These are phyloP conservation scores for Guadua angustifolia DNA, from an alignment of 176 grass and related monocot species.

Conservation along the genomic window DNA sequence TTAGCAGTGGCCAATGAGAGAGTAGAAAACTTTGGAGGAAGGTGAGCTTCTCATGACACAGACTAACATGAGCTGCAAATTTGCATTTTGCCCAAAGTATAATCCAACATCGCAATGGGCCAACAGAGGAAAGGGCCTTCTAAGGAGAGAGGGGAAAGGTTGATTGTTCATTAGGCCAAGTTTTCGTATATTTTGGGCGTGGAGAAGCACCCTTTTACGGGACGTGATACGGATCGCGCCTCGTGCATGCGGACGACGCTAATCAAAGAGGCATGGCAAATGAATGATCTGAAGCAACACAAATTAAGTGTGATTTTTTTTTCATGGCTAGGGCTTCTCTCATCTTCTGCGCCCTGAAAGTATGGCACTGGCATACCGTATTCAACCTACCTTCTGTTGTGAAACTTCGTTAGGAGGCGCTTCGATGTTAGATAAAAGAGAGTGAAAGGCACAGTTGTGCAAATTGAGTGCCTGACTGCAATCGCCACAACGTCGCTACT, in stretches of 20 bases:
- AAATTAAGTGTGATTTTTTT: constrained; percentile 1
- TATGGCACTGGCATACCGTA: neutral
- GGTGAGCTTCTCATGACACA: neutral
- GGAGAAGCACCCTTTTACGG: neutral
- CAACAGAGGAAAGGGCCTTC: neutral
- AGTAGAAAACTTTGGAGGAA: neutral
- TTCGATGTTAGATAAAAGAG: neutral
- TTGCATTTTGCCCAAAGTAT: neutral
- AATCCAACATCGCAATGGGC: neutral
- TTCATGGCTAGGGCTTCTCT: neutral
- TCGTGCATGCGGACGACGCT: no score
- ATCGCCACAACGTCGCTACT: neutral
- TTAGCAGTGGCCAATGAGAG: neutral
- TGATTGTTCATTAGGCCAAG: neutral
- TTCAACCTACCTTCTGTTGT: neutral
- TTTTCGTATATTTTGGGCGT: neutral
- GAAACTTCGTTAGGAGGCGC: neutral
- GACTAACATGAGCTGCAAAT: neutral
- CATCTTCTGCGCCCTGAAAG: neutral
- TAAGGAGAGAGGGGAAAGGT: neutral
- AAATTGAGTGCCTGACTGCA: neutral
- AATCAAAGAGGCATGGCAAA: neutral
- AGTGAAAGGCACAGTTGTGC: neutral
- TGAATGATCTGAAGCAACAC: neutral
- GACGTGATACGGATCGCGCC: neutral